Evolutionary conservation across 1,284 basidiomycete genomes (phyloP).

Genomic region (Ustilago tritici): DNA sequence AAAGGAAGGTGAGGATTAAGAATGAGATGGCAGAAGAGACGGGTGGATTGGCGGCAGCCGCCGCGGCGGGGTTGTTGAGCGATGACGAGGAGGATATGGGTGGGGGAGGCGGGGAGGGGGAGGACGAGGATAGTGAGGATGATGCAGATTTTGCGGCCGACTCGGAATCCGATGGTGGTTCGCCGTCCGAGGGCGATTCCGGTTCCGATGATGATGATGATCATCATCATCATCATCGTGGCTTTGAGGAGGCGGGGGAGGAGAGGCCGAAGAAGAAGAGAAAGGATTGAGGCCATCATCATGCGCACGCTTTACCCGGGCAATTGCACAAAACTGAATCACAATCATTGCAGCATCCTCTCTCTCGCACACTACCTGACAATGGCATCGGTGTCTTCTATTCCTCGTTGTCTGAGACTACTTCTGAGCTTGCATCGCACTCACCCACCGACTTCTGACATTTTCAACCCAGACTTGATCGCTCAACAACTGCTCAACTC

Average conservation of each 20-base stretch:
- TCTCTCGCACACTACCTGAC: neutral
- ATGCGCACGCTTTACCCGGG: neutral
- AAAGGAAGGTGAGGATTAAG: constrained; percentile 93
- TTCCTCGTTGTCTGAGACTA: neutral
- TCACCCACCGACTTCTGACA: constrained; percentile 1
- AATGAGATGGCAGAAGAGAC: constrained; percentile 92
- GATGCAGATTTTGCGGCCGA: constrained; percentile 88
- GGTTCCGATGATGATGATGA: constrained; percentile 72
- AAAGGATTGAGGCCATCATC: constrained; percentile 28
- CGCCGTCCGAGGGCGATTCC: constrained; percentile 71
- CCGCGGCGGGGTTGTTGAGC: constrained; percentile 75
- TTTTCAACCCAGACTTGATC: constrained; percentile 27
- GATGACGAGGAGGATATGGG: constrained; percentile 78
- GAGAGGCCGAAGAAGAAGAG: constrained; percentile 62
- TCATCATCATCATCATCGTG: constrained; percentile 71
- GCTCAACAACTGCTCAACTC: constrained; percentile 31
- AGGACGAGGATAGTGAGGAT: constrained; percentile 70
- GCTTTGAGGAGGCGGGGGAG: constrained; percentile 40
- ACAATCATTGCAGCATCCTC: neutral
- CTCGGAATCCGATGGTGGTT: constrained; percentile 60
- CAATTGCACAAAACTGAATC: neutral
- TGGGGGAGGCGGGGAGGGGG: constrained; percentile 73
- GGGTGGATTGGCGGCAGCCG: constrained; percentile 71
- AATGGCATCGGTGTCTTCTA: neutral
- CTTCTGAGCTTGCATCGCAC: constrained; percentile 12